Evolutionary conservation across 164 flowering plant genomes (phyloP).

Genomic region (Vitis rotundifolia): DNA sequence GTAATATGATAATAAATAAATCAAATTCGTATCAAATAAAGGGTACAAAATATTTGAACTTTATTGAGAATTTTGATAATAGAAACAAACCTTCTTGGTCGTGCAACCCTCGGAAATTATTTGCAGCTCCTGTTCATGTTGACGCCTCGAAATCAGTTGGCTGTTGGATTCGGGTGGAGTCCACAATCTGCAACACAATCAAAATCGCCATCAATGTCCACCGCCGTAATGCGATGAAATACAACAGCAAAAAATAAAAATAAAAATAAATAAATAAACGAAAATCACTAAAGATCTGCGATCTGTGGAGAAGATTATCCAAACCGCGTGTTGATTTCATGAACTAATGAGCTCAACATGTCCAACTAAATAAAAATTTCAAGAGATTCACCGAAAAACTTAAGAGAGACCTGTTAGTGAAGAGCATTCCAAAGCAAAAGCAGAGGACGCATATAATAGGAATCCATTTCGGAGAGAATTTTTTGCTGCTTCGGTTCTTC

Average conservation of each 20-base stretch:
- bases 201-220: not conserved
- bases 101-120: constrained; percentile 55
- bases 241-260: not conserved
- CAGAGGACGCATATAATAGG: constrained; percentile 56
- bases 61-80: not conserved
- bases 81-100: constrained; percentile 33
- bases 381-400: not conserved
- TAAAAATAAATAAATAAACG: too few relatives aligned
- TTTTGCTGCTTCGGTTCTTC: constrained; percentile 46
- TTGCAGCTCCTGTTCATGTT: constrained; percentile 65
- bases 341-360: too few relatives aligned
- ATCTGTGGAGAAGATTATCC: too few relatives aligned
- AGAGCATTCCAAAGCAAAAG: constrained; percentile 68
- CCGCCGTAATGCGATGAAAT: not conserved
- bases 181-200: constrained; percentile 41
- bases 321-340: too few relatives aligned
- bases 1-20: not conserved
- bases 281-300: too few relatives aligned
- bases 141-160: constrained; percentile 45
- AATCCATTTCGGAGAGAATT: constrained; percentile 61
- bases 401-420: constrained; percentile 60
- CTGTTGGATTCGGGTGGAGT: constrained; percentile 44
- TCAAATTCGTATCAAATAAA: too few relatives aligned
- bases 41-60: too few relatives aligned
- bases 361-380: not conserved